A percentile compares a stretch with the other conserved stretches of the same genome.
Evolutionary conservation across 768 basidiomycete species (phyloP).

Genomic region (Phylloporus arenicola): DNA sequence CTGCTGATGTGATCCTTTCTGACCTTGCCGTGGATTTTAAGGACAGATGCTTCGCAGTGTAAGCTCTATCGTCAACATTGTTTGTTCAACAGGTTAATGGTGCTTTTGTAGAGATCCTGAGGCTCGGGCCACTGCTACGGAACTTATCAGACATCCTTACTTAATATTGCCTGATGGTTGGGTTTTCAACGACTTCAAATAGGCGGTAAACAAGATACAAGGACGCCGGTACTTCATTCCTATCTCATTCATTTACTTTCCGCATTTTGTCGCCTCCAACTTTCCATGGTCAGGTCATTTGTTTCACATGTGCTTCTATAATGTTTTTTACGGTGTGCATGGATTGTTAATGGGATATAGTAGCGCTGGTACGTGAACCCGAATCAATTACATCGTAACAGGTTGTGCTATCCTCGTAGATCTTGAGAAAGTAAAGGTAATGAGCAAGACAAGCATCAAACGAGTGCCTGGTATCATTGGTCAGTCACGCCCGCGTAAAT

Average conservation of each 20-base stretch:
- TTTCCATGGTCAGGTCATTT: constrained; percentile 16
- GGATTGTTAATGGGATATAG: constrained; percentile 25
- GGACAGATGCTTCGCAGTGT: constrained; percentile 86
- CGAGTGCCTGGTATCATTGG: no score
- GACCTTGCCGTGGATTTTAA: constrained; percentile 81
- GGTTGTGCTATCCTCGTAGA: neutral
- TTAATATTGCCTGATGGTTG: constrained; percentile 67
- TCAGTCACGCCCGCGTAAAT: constrained; percentile 57
- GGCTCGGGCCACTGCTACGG: constrained; percentile 72
- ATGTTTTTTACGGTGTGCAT: constrained; percentile 26
- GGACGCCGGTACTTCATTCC: constrained; percentile 15
- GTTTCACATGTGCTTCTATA: constrained; percentile 32
- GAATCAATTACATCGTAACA: constrained; percentile 3
- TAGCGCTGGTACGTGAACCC: constrained; percentile 31
- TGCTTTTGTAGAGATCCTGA: constrained; percentile 60
- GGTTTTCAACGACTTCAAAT: constrained; percentile 58
- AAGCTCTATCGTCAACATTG: constrained; percentile 24
- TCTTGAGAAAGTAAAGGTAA: neutral
- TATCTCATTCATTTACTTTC: constrained; percentile 26
- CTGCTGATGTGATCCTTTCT: constrained; percentile 72
- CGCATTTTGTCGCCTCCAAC: constrained; percentile 20
- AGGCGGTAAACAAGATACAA: constrained; percentile 8
- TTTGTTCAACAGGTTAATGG: constrained; percentile 1
- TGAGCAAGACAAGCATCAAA: neutral
- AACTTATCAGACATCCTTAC: constrained; percentile 77